These are phyloP conservation scores for Ophiostoma sp. DNA, from an alignment of 2,329 filamentous ascomycete species.

Conservation along the genomic window DNA sequence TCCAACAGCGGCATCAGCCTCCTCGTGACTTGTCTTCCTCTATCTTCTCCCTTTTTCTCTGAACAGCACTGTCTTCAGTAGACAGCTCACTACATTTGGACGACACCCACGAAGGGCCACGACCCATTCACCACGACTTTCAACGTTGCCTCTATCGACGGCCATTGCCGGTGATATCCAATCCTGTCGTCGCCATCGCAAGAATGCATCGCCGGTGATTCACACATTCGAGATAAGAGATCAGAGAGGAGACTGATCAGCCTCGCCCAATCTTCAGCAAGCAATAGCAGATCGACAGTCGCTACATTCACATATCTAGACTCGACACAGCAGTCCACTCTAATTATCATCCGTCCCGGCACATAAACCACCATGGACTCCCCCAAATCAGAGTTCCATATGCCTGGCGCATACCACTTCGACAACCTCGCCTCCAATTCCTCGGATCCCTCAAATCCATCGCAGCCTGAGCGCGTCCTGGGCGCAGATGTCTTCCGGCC, in stretches of 20 bases:
- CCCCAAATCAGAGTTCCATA: conserved; percentile 31
- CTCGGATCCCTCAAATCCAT: not conserved
- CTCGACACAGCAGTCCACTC: not conserved
- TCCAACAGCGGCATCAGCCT: not conserved
- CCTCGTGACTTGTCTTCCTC: not conserved
- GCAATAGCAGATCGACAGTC: not conserved
- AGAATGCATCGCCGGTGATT: conserved; percentile 9
- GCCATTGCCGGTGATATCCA: not conserved
- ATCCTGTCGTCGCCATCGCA: conserved; percentile 1
- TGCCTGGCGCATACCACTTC: conserved; percentile 34
- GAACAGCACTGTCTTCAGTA: not conserved
- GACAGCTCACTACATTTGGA: not conserved
- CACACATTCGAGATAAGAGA: not conserved
- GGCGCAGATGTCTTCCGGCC: conserved; percentile 35
- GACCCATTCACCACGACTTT: not conserved
- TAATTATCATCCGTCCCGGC: not conserved
- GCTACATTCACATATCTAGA: too few relatives aligned
- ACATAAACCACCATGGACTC: conserved; percentile 25
- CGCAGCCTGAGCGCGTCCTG: conserved; percentile 28
- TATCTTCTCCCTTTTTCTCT: not conserved
- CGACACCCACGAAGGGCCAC: not conserved
- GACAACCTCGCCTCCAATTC: conserved; percentile 27
- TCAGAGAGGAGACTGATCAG: not conserved
- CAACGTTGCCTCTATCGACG: not conserved
- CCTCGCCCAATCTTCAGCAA: not conserved